Conservation (phyloP, 176 grass and related monocot species). For the Canna indica region DNA sequence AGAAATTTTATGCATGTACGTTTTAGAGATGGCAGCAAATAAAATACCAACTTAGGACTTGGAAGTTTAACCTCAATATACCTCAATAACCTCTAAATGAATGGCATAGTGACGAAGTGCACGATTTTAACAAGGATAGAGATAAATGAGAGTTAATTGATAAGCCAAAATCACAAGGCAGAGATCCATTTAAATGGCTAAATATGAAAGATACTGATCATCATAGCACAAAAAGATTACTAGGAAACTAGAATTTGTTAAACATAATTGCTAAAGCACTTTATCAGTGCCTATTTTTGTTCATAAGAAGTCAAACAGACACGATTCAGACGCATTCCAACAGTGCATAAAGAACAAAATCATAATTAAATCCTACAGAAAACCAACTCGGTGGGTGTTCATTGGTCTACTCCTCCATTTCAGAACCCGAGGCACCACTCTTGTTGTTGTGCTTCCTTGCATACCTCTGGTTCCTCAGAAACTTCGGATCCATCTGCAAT, state of each 20-base stretch:
- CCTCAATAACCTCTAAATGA: too few species aligned
- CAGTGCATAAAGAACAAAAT: not conserved
- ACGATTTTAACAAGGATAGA: too few species aligned
- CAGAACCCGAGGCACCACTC: not conserved
- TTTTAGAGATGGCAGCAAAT: too few species aligned
- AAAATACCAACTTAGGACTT: too few species aligned
- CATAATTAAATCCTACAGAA: not conserved
- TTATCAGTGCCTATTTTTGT: not conserved
- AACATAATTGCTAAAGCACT: not conserved
- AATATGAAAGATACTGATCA: not conserved
- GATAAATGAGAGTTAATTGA: too few species aligned
- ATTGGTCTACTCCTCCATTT: not conserved
- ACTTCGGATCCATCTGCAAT: conserved; percentile 12
- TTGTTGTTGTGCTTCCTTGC: conserved; percentile 10
- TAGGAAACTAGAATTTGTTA: not conserved
- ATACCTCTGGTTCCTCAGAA: conserved; percentile 15
- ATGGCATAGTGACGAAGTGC: too few species aligned
- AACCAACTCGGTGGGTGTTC: not conserved
- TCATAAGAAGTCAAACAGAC: not conserved
- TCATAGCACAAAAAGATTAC: not conserved
- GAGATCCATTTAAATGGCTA: not conserved
- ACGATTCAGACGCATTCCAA: not conserved
- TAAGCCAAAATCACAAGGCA: not conserved
- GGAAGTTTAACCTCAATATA: too few species aligned
- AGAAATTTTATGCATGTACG: too few species aligned